These are phyloP conservation scores for Xylaria sp. DNA, from an alignment of 495 filamentous ascomycete species.

Conservation along the genomic window DNA sequence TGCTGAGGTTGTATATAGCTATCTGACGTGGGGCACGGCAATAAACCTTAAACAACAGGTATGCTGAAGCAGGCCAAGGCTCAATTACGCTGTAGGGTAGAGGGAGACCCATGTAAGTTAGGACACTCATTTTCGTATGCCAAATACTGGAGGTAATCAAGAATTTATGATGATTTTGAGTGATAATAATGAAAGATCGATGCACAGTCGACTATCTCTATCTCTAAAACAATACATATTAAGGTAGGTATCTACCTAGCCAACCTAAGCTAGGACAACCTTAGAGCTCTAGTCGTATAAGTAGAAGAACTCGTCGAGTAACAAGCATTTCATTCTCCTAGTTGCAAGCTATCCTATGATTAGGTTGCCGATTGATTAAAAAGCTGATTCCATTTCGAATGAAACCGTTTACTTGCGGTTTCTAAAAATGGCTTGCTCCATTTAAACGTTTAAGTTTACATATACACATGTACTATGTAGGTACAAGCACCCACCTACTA, in stretches of 20 bases:
- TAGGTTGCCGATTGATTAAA: not conserved
- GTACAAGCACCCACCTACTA: no score
- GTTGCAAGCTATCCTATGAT: not conserved
- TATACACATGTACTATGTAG: no score
- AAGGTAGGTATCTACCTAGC: no score
- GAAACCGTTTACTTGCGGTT: not conserved
- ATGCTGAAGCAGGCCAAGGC: not conserved
- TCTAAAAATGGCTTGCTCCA: not conserved
- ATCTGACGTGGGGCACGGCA: slow-evolving; percentile 7
- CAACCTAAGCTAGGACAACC: not conserved
- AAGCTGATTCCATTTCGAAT: not conserved
- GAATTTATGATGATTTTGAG: not conserved
- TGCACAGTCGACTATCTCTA: not conserved
- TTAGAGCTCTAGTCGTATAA: not conserved
- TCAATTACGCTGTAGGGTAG: not conserved
- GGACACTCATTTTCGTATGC: no score
- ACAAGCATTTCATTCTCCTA: not conserved
- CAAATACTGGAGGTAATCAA: no score
- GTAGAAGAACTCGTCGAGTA: not conserved
- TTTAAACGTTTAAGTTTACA: no score
- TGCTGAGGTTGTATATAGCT: slow-evolving; percentile 3
- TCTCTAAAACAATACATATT: not conserved
- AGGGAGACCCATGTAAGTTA: not conserved
- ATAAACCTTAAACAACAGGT: not conserved
- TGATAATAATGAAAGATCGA: no score